phyloP scores from a whole-genome alignment of 495 filamentous ascomycete species.

The Cladorrhinum samala region DNA sequence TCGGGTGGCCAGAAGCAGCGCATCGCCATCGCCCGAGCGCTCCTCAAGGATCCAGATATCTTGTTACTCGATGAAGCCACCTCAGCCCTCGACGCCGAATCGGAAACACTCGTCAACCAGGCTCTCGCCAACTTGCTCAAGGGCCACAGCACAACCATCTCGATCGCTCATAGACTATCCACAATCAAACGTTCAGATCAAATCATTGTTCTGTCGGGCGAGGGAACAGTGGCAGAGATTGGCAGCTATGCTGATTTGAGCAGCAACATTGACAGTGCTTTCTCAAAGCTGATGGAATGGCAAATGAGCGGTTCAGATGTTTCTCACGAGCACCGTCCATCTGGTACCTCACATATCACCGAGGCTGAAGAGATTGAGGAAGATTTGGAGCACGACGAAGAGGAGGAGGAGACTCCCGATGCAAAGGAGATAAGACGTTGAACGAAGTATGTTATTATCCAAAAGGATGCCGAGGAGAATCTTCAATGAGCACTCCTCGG shows the following conservation, averaged over 20 bases:
- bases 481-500: too few relatives aligned
- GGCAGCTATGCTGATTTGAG: conserved; percentile 77
- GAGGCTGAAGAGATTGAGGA: conserved; percentile 42
- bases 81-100: conserved; percentile 93
- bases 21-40: conserved; percentile 90
- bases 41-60: conserved; percentile 95
- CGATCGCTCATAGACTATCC: conserved; percentile 87
- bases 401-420: conserved; percentile 28
- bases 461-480: too few relatives aligned
- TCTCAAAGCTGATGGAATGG: conserved; percentile 97
- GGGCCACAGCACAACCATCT: conserved; percentile 90
- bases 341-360: conserved; percentile 29
- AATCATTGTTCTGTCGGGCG: conserved; percentile 79
- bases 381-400: conserved; percentile 32
- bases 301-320: conserved; percentile 83
- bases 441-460: too few relatives aligned
- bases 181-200: conserved; percentile 93
- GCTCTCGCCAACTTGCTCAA: conserved; percentile 74
- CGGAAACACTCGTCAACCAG: conserved; percentile 89
- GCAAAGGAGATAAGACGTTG: conserved; percentile 9
- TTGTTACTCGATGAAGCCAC: conserved; percentile 93
- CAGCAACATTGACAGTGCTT: conserved; percentile 66
- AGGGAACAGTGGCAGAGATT: conserved; percentile 85
- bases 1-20: conserved; percentile 97
- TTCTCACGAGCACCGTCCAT: conserved; percentile 15